Conservation (phyloP, 208 protist genomes). For the Naegleria lovaniensis region DNA sequence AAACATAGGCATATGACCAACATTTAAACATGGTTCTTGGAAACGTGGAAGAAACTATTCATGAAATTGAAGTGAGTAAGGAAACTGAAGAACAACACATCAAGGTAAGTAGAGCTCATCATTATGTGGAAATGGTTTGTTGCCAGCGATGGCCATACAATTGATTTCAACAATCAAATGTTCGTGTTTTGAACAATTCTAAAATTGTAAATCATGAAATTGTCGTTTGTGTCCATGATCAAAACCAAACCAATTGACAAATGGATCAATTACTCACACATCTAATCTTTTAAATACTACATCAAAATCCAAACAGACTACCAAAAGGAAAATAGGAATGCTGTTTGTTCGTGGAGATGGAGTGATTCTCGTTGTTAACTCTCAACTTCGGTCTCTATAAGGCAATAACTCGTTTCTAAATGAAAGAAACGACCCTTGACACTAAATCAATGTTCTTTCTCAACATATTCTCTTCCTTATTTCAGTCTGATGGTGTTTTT, state of each 20-base stretch:
- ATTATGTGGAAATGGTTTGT: too few relatives aligned
- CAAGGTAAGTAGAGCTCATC: conserved; percentile 22
- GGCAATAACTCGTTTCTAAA: too few relatives aligned
- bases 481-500: too few relatives aligned
- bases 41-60: conserved; percentile 42
- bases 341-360: conserved; percentile 40
- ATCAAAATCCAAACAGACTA: background rate
- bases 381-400: background rate
- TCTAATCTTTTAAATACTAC: too few relatives aligned
- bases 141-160: too few relatives aligned
- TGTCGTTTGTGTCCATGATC: too few relatives aligned
- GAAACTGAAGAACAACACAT: conserved; percentile 33
- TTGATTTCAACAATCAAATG: background rate
- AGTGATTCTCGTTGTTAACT: conserved; percentile 28
- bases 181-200: background rate
- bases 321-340: conserved; percentile 30
- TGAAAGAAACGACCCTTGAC: too few relatives aligned
- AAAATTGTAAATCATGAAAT: too few relatives aligned
- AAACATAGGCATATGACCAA: conserved; percentile 34
- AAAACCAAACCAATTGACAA: too few relatives aligned
- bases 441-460: too few relatives aligned
- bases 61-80: conserved; percentile 28
- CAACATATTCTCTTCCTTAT: too few relatives aligned
- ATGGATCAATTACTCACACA: too few relatives aligned
- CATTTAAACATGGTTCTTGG: conserved; percentile 41